Base-by-base conservation (phyloP, 192 early-diverging fungal genomes). In the Gorgonomyces haynaldii region DNA sequence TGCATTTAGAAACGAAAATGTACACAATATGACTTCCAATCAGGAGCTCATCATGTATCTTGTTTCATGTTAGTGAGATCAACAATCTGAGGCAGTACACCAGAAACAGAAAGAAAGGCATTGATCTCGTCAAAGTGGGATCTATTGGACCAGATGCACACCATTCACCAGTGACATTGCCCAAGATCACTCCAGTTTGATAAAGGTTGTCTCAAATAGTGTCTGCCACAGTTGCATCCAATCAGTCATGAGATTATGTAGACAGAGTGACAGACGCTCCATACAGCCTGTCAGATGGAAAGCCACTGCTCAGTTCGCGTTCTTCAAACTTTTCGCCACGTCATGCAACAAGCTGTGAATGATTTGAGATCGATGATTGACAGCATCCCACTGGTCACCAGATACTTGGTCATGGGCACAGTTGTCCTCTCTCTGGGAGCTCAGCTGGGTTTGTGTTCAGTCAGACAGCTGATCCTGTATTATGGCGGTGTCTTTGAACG, bases 11-110 rank as follows among this genome's bases (percentile, higher is more conserved):
- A 19, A 35, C 26, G 72, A 69, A 53, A 61, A 50, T 1, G 57
- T 64, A n/a, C 41, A 54, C 5, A 54, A 21, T 12, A 65, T 74
- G 47, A 37, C 54, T 40, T 54, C 54, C 23, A 74, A 74, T 53
- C 60, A 68, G 51, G n/a, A 17, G 3, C 48, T 74, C 27, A 62
- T 72, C 21, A 54, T 53, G 64, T 70, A 49, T 4, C 22, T 26
- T 13, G n/a, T 35, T 36, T 55, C 22, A 54, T 40, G 1, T 17
- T 35, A 61, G 59, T 10, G 56, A 62, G 37, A 67, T 58, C 37
- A 62, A 58, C 26, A 35, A 45, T 7, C 37, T 57, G 30, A 40
- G 56, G 52, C 39, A 26, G 10, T 50, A 15, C 7, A 32, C 32
- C 32, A 34, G 32, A 9, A 12, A 15, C 32, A 15, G 32, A 15